Percentiles rank a stretch among this genome's conserved stretches.
These are phyloP conservation scores for Pichia heedii DNA, from an alignment of 805 yeast genomes.

Conservation along the genomic window DNA sequence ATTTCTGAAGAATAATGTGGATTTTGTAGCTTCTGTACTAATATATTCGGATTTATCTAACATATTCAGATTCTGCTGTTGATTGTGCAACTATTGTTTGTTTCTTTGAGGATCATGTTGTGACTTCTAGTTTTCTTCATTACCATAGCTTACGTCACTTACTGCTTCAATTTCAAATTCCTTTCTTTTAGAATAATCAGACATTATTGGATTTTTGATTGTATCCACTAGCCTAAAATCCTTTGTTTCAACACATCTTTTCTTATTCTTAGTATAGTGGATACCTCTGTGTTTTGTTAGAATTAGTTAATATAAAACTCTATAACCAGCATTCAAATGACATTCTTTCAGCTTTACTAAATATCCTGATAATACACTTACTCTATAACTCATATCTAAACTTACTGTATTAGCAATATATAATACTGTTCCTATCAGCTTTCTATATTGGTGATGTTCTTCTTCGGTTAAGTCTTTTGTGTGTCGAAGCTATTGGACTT, in stretches of 20 bases:
- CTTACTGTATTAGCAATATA: constrained; percentile 7
- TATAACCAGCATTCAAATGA: constrained; percentile 2
- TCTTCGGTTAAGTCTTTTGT: neutral
- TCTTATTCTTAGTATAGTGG: neutral
- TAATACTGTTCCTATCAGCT: constrained; percentile 3
- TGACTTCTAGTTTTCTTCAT: neutral
- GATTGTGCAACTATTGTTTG: neutral
- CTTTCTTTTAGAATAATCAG: neutral
- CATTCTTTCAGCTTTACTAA: neutral
- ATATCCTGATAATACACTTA: constrained; percentile 1
- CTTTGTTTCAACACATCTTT: neutral
- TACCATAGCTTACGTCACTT: constrained; percentile 3
- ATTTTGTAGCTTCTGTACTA: neutral
- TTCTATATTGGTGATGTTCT: constrained; percentile 1
- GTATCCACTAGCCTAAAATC: constrained; percentile 4
- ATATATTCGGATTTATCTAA: too few species aligned
- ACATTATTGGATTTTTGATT: neutral
- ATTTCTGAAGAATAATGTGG: neutral
- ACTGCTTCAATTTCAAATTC: neutral
- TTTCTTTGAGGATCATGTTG: constrained; percentile 4
- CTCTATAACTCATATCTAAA: constrained; percentile 4
- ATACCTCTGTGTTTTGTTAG: constrained; percentile 1
- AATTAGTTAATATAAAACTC: constrained; percentile 1
- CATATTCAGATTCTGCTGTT: constrained; percentile 8
- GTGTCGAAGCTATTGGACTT: too few species aligned